phyloP scores from a whole-genome alignment of 768 basidiomycete genomes.

The Pleurotus eryngii region DNA sequence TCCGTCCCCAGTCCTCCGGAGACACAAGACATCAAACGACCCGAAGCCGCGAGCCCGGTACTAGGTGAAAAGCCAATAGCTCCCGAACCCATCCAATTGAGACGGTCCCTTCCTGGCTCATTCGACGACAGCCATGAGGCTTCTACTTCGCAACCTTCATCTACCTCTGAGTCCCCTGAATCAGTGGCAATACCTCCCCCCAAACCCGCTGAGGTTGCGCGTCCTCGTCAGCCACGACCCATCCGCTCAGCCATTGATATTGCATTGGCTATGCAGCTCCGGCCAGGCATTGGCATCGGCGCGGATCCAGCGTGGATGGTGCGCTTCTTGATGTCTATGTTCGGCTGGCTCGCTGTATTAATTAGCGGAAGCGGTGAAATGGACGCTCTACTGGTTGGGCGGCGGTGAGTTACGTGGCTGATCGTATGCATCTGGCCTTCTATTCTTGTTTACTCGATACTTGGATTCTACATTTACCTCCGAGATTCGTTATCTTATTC shows the following conservation, averaged over 20 bases:
- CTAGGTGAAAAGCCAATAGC: background rate
- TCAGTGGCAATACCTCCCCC: conserved; percentile 5
- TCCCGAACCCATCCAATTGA: conserved; percentile 11
- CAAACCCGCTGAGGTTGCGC: conserved; percentile 2
- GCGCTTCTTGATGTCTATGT: conserved; percentile 74
- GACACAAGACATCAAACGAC: background rate
- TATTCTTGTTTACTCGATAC: too few relatives aligned
- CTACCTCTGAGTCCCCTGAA: background rate
- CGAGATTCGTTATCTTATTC: background rate
- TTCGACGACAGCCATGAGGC: conserved; percentile 18
- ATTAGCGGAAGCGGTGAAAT: conserved; percentile 34
- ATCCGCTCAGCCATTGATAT: conserved; percentile 54
- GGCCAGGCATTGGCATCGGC: conserved; percentile 65
- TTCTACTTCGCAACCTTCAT: background rate
- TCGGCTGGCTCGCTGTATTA: conserved; percentile 72
- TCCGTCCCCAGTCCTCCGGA: background rate
- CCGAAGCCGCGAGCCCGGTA: background rate
- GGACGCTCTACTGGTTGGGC: conserved; percentile 5
- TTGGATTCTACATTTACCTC: background rate
- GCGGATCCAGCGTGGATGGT: conserved; percentile 80
- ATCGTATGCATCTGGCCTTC: too few relatives aligned
- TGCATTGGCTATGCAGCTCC: conserved; percentile 75
- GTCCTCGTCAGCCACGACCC: conserved; percentile 4
- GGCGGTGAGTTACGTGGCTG: background rate
- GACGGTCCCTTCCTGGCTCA: conserved; percentile 24